phyloP scores from a whole-genome alignment of 306 rosid genomes.

The Glycine soja region DNA sequence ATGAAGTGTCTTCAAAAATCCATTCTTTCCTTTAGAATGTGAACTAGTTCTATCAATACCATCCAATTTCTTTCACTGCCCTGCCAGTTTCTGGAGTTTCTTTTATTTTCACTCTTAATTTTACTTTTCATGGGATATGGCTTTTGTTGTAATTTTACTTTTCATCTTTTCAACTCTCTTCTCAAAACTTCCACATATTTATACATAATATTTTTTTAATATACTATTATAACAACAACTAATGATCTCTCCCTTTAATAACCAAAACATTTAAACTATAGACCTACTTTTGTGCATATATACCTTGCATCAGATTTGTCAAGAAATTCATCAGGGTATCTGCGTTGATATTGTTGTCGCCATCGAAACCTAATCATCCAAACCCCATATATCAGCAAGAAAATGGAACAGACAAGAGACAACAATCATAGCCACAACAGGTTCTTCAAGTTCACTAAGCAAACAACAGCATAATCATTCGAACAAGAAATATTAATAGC shows the following conservation, averaged over 20 bases:
- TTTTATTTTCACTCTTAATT: slow-evolving; percentile 15
- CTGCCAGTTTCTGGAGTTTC: background rate
- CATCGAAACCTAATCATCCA: slow-evolving; percentile 76
- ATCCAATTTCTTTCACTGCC: no score
- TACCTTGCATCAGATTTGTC: slow-evolving; percentile 88
- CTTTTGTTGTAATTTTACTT: background rate
- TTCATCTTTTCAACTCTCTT: slow-evolving; percentile 19
- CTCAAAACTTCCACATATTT: background rate
- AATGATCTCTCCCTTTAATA: background rate
- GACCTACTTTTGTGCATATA: slow-evolving; percentile 18
- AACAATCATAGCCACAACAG: background rate
- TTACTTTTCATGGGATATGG: background rate
- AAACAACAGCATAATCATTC: slow-evolving; percentile 20
- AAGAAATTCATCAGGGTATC: slow-evolving; percentile 82
- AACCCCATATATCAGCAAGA: slow-evolving; percentile 16
- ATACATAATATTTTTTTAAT: background rate
- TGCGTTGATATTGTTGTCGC: slow-evolving; percentile 82
- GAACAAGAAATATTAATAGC: background rate
- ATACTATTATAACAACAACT: background rate
- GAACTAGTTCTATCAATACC: background rate
- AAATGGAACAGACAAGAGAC: slow-evolving; percentile 12
- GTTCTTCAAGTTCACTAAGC: slow-evolving; percentile 5
- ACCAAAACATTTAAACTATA: background rate
- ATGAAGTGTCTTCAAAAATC: background rate
- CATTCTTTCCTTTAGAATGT: background rate